phyloP scores from a whole-genome alignment of 1,284 basidiomycete species.

The Puccinia coronata region DNA sequence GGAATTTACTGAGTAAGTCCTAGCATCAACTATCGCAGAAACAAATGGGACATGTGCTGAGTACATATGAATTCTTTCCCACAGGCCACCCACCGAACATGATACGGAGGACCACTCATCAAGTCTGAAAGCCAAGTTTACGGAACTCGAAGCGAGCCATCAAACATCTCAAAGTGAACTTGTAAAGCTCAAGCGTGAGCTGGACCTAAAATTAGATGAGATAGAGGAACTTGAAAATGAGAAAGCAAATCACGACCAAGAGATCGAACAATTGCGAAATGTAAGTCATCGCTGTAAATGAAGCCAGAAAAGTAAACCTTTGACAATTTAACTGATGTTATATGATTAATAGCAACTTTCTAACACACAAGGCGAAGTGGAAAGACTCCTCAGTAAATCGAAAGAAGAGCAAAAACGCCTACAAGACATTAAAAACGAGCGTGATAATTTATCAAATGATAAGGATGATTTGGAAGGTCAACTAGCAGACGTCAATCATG shows the following conservation, averaged over 20 bases:
- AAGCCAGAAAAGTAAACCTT: background rate
- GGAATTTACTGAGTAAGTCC: constrained; percentile 46
- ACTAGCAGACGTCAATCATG: constrained; percentile 21
- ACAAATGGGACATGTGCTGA: background rate
- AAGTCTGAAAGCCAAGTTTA: constrained; percentile 19
- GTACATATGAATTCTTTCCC: background rate
- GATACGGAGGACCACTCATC: constrained; percentile 31
- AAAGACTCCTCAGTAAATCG: background rate
- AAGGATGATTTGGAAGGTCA: constrained; percentile 13
- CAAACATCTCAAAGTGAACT: constrained; percentile 8
- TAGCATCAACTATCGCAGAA: background rate
- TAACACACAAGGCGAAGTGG: background rate
- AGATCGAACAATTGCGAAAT: constrained; percentile 17
- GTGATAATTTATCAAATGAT: background rate
- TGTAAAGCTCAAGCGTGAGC: constrained; percentile 15
- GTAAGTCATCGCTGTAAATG: constrained; percentile 10
- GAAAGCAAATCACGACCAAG: constrained; percentile 3
- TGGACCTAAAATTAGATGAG: constrained; percentile 8
- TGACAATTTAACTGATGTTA: background rate
- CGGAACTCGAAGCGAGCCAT: constrained; percentile 7
- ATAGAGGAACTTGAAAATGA: constrained; percentile 33
- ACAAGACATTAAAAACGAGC: background rate
- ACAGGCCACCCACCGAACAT: background rate
- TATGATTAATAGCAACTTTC: constrained; percentile 18
- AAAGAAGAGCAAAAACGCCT: constrained; percentile 5